Percentiles rank a stretch among this genome's conserved stretches.
Evolutionary conservation across 2,329 filamentous ascomycete genomes (phyloP).

Genomic region (Hansfordia pulvinata): DNA sequence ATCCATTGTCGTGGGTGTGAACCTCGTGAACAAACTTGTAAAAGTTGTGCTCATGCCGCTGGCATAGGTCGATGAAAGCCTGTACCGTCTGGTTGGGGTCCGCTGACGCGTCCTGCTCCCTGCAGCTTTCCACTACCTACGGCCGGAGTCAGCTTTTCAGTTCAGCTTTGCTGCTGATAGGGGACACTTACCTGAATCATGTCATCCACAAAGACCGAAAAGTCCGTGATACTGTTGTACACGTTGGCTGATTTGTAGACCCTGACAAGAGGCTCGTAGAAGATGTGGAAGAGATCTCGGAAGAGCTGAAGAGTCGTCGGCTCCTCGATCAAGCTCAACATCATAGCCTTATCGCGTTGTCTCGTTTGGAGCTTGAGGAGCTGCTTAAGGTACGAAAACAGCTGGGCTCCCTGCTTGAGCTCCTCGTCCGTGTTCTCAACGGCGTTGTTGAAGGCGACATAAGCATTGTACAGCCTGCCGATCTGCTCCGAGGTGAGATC

Average conservation of each 20-base stretch:
- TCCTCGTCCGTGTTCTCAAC: constrained; percentile 85
- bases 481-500: constrained; percentile 63
- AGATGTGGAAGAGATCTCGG: constrained; percentile 93
- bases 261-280: constrained; percentile 91
- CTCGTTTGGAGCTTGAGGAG: constrained; percentile 83
- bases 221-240: constrained; percentile 94
- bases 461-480: constrained; percentile 80
- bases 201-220: constrained; percentile 85
- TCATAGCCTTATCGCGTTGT: constrained; percentile 92
- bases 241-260: constrained; percentile 99
- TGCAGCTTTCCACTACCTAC: constrained; percentile 50
- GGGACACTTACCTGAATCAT: constrained; percentile 59
- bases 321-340: constrained; percentile 90
- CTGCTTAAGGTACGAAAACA: constrained; percentile 92
- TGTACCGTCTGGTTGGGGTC: constrained; percentile 98
- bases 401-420: constrained; percentile 75
- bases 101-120: constrained; percentile 70
- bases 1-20: constrained; percentile 87
- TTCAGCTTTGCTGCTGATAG: no score
- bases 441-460: constrained; percentile 89
- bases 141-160: neutral
- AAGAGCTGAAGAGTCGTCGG: constrained; percentile 94
- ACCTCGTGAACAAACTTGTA: constrained; percentile 99
- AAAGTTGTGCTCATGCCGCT: constrained; percentile 88
- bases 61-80: constrained; percentile 92